Percentiles rank a stretch among this genome's conserved stretches.
These are phyloP conservation scores for Puccinia triticina DNA, from an alignment of 1,284 basidiomycete species.

Conservation along the genomic window DNA sequence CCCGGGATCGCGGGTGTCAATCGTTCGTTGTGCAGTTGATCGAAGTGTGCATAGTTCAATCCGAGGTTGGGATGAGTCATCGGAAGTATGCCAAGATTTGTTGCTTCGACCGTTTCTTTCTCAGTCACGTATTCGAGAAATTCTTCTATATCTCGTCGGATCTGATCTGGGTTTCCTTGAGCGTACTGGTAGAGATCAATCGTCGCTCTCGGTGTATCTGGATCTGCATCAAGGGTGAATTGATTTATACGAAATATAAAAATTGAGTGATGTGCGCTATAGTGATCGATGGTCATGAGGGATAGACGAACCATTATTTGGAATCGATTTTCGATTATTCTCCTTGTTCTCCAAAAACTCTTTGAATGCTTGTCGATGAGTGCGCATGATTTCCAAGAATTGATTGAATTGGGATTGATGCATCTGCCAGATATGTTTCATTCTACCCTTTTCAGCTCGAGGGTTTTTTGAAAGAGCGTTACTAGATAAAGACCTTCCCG, in stretches of 20 bases:
- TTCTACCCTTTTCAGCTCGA: slow-evolving; percentile 19
- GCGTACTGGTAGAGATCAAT: slow-evolving; percentile 48
- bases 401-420: slow-evolving; percentile 44
- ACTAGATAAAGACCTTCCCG: neutral
- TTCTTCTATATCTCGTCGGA: slow-evolving; percentile 47
- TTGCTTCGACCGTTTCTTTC: slow-evolving; percentile 13
- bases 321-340: neutral
- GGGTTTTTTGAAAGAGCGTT: neutral
- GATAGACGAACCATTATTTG: slow-evolving; percentile 3
- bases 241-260: neutral
- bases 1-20: slow-evolving; percentile 42
- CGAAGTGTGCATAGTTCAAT: slow-evolving; percentile 49
- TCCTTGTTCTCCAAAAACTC: slow-evolving; percentile 41
- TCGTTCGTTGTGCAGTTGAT: slow-evolving; percentile 50
- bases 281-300: neutral
- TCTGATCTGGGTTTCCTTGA: slow-evolving; percentile 49
- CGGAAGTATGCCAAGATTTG: slow-evolving; percentile 30
- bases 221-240: neutral
- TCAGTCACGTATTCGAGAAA: slow-evolving; percentile 34
- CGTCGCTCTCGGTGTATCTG: neutral
- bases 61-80: slow-evolving; percentile 50
- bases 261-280: neutral
- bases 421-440: slow-evolving; percentile 52
- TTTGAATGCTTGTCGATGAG: slow-evolving; percentile 26
- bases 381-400: slow-evolving; percentile 39